A percentile compares a stretch with the other conserved stretches of the same genome.
These are phyloP conservation scores for Fusarium dlaminii DNA, from an alignment of 2,329 filamentous ascomycete species.

Conservation along the genomic window DNA sequence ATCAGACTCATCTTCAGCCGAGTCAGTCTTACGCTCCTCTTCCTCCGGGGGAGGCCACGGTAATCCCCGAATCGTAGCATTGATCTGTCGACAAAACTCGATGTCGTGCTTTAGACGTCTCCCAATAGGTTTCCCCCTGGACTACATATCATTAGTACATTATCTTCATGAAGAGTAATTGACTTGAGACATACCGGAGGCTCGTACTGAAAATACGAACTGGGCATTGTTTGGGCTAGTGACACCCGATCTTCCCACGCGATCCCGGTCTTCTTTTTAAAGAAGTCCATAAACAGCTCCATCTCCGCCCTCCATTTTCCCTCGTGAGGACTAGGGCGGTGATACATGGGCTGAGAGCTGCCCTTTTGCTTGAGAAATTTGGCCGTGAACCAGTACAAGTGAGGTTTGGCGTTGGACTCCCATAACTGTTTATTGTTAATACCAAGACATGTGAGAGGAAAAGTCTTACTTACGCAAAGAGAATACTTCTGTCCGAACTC, in stretches of 20 bases:
- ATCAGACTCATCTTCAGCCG: neutral
- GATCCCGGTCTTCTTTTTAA: conserved; percentile 65
- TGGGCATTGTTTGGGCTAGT: conserved; percentile 45
- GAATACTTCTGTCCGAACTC: conserved; percentile 67
- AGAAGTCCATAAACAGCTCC: conserved; percentile 64
- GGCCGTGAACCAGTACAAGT: conserved; percentile 68
- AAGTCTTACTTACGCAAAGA: conserved; percentile 61
- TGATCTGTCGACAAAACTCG: conserved; percentile 48
- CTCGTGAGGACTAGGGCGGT: conserved; percentile 52
- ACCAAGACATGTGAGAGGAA: neutral
- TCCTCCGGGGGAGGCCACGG: conserved; percentile 39
- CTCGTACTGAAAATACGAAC: conserved; percentile 54
- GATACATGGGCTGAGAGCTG: conserved; percentile 48
- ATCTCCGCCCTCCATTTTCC: conserved; percentile 57
- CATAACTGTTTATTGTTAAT: conserved; percentile 64
- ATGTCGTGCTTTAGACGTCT: conserved; percentile 46
- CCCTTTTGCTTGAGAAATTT: conserved; percentile 58
- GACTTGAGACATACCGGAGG: conserved; percentile 54
- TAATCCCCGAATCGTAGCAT: conserved; percentile 45
- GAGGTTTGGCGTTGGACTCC: conserved; percentile 68
- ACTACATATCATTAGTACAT: conserved; percentile 36
- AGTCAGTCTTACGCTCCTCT: neutral
- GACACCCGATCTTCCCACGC: conserved; percentile 66
- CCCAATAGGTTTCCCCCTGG: conserved; percentile 52
- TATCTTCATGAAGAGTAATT: neutral